phyloP scores from a whole-genome alignment of 2,329 filamentous ascomycete genomes.

The Colletotrichum orchidophilum region DNA sequence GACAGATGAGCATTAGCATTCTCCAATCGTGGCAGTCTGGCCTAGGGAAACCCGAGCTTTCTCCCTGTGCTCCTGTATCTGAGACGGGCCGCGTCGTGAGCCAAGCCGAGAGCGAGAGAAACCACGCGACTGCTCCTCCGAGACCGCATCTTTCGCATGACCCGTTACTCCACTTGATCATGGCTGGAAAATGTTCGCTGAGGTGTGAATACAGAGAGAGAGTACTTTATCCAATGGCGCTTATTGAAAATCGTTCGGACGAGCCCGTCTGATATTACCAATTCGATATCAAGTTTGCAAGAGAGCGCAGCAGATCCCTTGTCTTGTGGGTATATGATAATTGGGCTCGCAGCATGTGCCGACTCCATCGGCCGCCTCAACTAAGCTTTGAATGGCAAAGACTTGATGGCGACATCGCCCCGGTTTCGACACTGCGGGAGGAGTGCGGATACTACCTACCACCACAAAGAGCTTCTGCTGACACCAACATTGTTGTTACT shows the following conservation, averaged over 20 bases:
- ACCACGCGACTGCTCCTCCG: slow-evolving; percentile 11
- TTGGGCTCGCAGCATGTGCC: slow-evolving; percentile 18
- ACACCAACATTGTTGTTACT: slow-evolving; percentile 6
- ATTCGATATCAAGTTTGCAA: slow-evolving; percentile 12
- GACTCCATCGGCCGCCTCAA: slow-evolving; percentile 19
- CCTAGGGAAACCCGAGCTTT: slow-evolving; percentile 15
- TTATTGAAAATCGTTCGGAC: slow-evolving; percentile 2
- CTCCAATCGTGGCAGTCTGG: slow-evolving; percentile 7
- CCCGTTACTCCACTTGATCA: slow-evolving; percentile 1
- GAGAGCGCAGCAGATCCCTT: background rate
- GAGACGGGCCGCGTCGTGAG: background rate
- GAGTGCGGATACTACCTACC: slow-evolving; percentile 26
- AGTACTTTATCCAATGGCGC: slow-evolving; percentile 10
- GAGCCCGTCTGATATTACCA: background rate
- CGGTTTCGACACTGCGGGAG: slow-evolving; percentile 32
- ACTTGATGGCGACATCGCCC: slow-evolving; percentile 41
- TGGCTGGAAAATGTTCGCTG: background rate
- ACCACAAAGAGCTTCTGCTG: slow-evolving; percentile 12
- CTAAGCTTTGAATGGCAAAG: slow-evolving; percentile 35
- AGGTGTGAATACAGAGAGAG: background rate
- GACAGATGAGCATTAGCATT: slow-evolving; percentile 21
- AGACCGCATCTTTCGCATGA: slow-evolving; percentile 15
- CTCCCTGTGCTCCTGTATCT: background rate
- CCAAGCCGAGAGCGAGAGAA: background rate
- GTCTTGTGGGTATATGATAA: slow-evolving; percentile 21